Conservation (phyloP, 352 stramenopile species). For the Globisporangium spiculum region DNA sequence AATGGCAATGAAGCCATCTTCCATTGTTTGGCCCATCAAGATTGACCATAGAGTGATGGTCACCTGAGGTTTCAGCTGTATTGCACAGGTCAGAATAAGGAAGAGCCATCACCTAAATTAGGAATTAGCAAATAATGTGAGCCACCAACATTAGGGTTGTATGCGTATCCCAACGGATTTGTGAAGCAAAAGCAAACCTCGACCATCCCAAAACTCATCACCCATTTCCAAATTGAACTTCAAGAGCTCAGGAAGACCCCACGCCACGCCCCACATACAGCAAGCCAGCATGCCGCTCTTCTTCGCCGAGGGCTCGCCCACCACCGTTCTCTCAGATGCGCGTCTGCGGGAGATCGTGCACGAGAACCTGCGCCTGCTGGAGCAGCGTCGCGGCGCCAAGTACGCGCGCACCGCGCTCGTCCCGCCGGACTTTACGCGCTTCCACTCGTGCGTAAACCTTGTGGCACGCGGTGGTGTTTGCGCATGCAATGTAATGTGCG, state of each 20-base stretch:
- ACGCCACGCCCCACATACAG: not conserved
- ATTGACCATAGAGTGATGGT: too few species aligned
- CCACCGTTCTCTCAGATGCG: constrained; percentile 53
- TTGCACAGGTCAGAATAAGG: too few species aligned
- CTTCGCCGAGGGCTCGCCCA: constrained; percentile 72
- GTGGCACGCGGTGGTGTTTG: not conserved
- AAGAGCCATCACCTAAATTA: too few species aligned
- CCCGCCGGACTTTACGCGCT: constrained; percentile 96
- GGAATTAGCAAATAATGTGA: too few species aligned
- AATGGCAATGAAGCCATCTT: too few species aligned
- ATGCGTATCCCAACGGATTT: too few species aligned
- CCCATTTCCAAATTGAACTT: not conserved
- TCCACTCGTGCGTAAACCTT: constrained; percentile 83
- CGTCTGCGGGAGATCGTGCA: constrained; percentile 62
- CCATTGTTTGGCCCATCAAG: too few species aligned
- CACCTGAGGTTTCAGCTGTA: too few species aligned
- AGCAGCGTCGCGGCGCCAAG: constrained; percentile 44
- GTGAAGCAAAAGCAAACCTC: too few species aligned
- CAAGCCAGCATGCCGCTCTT: constrained; percentile 51
- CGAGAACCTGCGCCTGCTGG: constrained; percentile 61
- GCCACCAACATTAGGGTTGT: too few species aligned
- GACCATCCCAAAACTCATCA: not conserved
- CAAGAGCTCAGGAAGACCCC: not conserved
- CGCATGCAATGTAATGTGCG: not conserved
- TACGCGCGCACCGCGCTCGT: constrained; percentile 86